Evolutionary conservation across 2,329 filamentous ascomycete genomes (phyloP), one percentile per base, ranked within the genome.

Genomic region (Apiospora saccharicola): DNA sequence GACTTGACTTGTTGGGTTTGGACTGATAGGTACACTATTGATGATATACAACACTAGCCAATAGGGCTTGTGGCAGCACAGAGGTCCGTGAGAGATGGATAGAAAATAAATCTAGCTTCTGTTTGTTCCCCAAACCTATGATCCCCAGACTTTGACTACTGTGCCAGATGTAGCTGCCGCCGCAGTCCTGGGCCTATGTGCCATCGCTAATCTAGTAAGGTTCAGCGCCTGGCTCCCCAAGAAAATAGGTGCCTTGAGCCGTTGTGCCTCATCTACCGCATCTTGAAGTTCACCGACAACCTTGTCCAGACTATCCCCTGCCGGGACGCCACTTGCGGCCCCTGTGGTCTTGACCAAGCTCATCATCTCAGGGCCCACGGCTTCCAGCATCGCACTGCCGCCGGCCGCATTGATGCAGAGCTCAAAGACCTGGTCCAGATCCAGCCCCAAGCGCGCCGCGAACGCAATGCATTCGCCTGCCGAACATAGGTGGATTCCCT

Each of bases 371-470:
- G 81, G 82, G 0, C 84, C 84, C 37, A 81, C 75, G 8, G 74
- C 73, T 51, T 82, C 80, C 67, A 86, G 76, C 74, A 85, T 80
- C 43, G 75, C 78, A 72, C 82, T 85, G 7, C 83, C 83, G 13
- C 85, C 85, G 0, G 85, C 85, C 1, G 85, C 85, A 72, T 85
- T 83, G 74, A 83, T 77, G 74, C 84, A 87, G 68, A 86, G 80
- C 47, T 84, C 83, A 67, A 83, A 81, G 2, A 86, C 82, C 76
- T 85, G 84, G 49, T 85, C 83, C 24, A 86, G 79, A 57, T 86
- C 84, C 46, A 87, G 79, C 3, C 80, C 80, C 37, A 86, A 82
- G 70, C 76, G 77, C 24, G 80, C 78, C 3, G 84, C 83, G 73
- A 86, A 85, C 0, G 84, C 81, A 19, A 87, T 78, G 1, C 83